Evolutionary conservation across 768 basidiomycete species (phyloP), one percentile per base, ranked within the genome.

Genomic region (Kwoniella mangroviensis): DNA sequence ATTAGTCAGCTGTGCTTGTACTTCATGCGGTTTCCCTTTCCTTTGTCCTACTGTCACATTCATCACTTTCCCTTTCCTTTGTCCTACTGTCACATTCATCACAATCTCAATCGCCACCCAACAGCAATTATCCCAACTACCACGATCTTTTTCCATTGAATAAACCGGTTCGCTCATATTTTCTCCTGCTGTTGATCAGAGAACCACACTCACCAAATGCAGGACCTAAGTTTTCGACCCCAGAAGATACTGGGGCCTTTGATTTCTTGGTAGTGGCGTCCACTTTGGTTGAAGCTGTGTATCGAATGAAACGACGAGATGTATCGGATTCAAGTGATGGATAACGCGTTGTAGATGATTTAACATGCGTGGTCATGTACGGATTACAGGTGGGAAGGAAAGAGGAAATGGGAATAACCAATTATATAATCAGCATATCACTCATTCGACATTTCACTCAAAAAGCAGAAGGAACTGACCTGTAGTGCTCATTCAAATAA

Each of bases 401-500:
- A 26, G 21, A 6, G 56, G 12, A 57, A 57, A 12, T n/a, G 12
- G 56, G 26, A 57, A 21, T 11, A 9, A 26, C 24, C 24, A 57
- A 26, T 28, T 24, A 57, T 13, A 10, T 3, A 57, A 26, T 42
- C 58, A 60, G 58, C 56, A 57, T 57, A 28, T 28, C 15, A 57
- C 17, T 26, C 28, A 4, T 28, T 34, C 17, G 12, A 26, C 15
- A 11, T 11, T 34, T 57, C 24, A n/a, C 11, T 54, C 17, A 54
- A 58, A 3, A n/a, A 21, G 42, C 34, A 34, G 34, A 34, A 4
- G 4, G 34, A 7, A 78, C 82, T 67, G 57, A 84, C 83, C 73
- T 76, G 79, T 79, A 74, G 81, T 79, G 81, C 79, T 82, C 81
- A 81, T 82, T 77, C 75, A 83, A 79, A 68, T 69, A 69, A 26